Evolutionary conservation across 2,329 filamentous ascomycete species (phyloP), one percentile per base, ranked within the genome.

Genomic region (Fusarium palustre): DNA sequence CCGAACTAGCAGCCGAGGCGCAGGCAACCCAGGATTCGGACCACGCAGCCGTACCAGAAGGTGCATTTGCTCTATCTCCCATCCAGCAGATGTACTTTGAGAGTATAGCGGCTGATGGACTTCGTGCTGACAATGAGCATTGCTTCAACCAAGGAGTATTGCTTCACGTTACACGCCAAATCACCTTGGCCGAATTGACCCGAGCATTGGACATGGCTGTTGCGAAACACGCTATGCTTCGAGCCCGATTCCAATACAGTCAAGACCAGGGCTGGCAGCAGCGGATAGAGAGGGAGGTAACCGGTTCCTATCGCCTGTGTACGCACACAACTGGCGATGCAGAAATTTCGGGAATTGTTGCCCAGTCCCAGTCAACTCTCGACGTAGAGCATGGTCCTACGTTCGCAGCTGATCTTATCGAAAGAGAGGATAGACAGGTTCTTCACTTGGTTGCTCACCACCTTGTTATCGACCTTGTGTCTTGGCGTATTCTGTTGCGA

Each of bases 21-120:
- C 48, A 39, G 16, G 34, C 48, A 18, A 16, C 33, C 13, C 33
- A 39, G 11, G 24, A 30, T 39, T 36, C 48, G 16, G 48, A 36
- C 39, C 13, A 42, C 30, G 16, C 30, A 20, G 28, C 49, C 13
- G 24, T 53, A 36, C 49, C 49, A 33, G 38, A 42, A 18, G 49
- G 36, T 15, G n/a, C 31, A 11, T 33, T 53, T 25, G 49, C n/a
- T 20, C 28, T 53, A 13, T 53, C 49, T 15, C 49, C 49, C 11
- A 42, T 42, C 22, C 49, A 53, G 18, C 38, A 53, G 15, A 53
- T 53, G 49, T 53, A 31, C 49, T 53, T 53, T 33, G 36, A 53
- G 16, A 30, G 30, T n/a, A 53, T 53, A 22, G 49, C 49, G 22
- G 49, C 30, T 36, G 49, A 53, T 53, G 49, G 49, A 28, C 38